phyloP scores from a whole-genome alignment of 768 basidiomycete genomes.

The Lentinus tigrinus region DNA sequence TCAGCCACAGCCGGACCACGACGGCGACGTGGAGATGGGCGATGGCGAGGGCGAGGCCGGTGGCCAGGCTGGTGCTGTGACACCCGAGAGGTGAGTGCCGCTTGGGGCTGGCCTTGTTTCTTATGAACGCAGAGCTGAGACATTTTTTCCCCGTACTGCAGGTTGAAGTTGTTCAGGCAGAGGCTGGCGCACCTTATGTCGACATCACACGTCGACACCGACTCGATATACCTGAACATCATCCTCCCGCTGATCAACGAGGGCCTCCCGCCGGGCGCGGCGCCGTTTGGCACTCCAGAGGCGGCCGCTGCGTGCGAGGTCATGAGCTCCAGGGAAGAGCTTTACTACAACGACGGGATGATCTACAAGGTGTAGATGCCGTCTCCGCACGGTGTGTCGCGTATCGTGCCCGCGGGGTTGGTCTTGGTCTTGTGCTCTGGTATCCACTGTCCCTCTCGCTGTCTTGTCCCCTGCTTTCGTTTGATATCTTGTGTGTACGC shows the following conservation, averaged over 20 bases:
- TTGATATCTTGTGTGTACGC: background rate
- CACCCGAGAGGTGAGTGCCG: slow-evolving; percentile 56
- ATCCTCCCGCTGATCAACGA: slow-evolving; percentile 76
- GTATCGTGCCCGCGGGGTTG: too few relatives aligned
- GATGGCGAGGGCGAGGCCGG: slow-evolving; percentile 42
- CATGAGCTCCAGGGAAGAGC: slow-evolving; percentile 79
- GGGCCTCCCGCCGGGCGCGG: slow-evolving; percentile 57
- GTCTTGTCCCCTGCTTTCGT: background rate
- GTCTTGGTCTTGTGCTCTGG: background rate
- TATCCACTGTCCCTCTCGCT: background rate
- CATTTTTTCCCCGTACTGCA: slow-evolving; percentile 26
- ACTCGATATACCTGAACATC: slow-evolving; percentile 68
- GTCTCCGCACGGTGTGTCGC: background rate
- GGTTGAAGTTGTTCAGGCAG: slow-evolving; percentile 77
- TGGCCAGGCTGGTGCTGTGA: slow-evolving; percentile 34
- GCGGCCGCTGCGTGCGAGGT: slow-evolving; percentile 67
- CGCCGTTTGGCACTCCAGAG: slow-evolving; percentile 79
- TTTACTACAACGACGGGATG: slow-evolving; percentile 86
- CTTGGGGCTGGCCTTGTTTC: background rate
- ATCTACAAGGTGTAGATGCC: slow-evolving; percentile 74
- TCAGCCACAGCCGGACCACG: slow-evolving; percentile 32
- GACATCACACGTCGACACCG: slow-evolving; percentile 68
- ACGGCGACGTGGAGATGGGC: slow-evolving; percentile 64
- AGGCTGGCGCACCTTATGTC: slow-evolving; percentile 73
- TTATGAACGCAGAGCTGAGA: background rate